Evolutionary conservation across 768 basidiomycete species (phyloP), one percentile per base, ranked within the genome.

Genomic region (Trametes cubensis): DNA sequence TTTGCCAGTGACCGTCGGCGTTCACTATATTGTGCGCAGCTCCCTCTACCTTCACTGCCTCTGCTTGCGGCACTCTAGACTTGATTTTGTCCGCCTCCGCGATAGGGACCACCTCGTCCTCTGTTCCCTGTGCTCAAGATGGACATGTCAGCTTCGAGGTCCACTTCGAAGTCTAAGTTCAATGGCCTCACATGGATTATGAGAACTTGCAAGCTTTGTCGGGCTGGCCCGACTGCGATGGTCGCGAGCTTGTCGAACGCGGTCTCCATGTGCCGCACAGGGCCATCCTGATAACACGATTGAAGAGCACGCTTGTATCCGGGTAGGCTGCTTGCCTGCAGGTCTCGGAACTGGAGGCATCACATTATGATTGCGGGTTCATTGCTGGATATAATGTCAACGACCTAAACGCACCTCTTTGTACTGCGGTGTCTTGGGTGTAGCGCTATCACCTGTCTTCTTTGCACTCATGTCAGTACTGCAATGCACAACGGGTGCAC

Each of bases 271-370:
- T 66, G 71, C 5, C 69, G 57, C 3, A 74, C 60, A 0, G 73
- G 72, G 3, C 74, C 74, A 34, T 64, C 63, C 25, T 61, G 42
- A 34, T 68, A 56, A 30, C 71, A 89, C 1, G 88, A 90, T 0
- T 86, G 87, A 10, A 91, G 74, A 0, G 88, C 88, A 18, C 83
- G 82, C 58, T 88, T 87, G 69, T 84, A 90, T 2, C 89, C 83
- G 0, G 86, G 83, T 15, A 91, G 80, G 67, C 88, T 83, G 0
- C 87, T 88, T 0, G 86, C 85, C 73, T 91, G 89, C 17, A 90
- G 76, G 18, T 87, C 80, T 1, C 89, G 85, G 49, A 91, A 84
- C 85, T 89, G 62, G 10, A 11, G 34, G 8, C 28, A 8, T 8
- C 4, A 30, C 28, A 8, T 30, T 30, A 30, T 8, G 28, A 8